phyloP scores from a whole-genome alignment of 1,284 basidiomycete species.

The Malassezia sp. region DNA sequence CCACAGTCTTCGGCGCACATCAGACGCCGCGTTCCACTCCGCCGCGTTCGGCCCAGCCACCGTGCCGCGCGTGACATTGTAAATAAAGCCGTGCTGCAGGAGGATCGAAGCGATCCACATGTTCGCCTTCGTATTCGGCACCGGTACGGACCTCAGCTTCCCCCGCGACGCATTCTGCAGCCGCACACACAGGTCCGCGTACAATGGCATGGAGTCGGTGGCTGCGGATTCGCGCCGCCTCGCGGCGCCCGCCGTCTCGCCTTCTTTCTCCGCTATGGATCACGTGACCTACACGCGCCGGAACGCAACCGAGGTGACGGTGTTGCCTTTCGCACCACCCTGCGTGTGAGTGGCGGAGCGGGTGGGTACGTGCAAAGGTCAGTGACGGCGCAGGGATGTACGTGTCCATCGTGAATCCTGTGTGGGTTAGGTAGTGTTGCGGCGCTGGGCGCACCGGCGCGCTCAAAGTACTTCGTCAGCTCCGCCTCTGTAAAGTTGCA shows the following conservation, averaged over 20 bases:
- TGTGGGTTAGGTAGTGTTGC: too few relatives aligned
- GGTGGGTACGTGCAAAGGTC: constrained; percentile 22
- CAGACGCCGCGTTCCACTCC: constrained; percentile 53
- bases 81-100: constrained; percentile 71
- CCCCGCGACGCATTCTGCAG: constrained; percentile 78
- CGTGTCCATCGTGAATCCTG: constrained; percentile 26
- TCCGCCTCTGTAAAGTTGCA: constrained; percentile 85
- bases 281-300: constrained; percentile 17
- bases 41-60: constrained; percentile 56
- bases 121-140: constrained; percentile 69
- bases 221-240: background rate
- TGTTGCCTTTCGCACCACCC: constrained; percentile 29
- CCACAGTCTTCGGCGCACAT: constrained; percentile 55
- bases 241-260: background rate
- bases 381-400: constrained; percentile 34
- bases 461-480: constrained; percentile 55
- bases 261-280: background rate
- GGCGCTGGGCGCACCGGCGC: constrained; percentile 9
- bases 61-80: constrained; percentile 67
- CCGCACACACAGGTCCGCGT: constrained; percentile 65
- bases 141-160: constrained; percentile 60
- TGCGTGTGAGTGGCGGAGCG: too few relatives aligned
- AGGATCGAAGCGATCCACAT: constrained; percentile 71
- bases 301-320: constrained; percentile 30
- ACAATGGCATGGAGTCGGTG: constrained; percentile 48